Percentiles rank a stretch among this genome's conserved stretches.
Evolutionary conservation across 2,329 filamentous ascomycete species (phyloP).

Genomic region (Ploettnerulaceae sp.): DNA sequence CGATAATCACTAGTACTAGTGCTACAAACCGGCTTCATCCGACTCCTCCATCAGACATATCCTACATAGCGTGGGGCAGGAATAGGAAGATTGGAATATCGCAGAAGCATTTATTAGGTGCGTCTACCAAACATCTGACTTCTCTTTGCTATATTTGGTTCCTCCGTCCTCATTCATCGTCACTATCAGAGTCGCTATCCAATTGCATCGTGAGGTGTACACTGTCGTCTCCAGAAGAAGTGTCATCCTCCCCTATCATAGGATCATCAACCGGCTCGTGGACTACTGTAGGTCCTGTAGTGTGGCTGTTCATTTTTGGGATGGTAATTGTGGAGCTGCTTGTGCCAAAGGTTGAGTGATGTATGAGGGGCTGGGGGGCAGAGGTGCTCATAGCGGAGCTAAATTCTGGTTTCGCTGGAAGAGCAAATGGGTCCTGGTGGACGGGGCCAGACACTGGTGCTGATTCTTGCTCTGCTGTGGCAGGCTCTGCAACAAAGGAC

Average conservation of each 20-base stretch:
- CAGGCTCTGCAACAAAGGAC: constrained; percentile 11
- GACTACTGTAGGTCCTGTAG: no score
- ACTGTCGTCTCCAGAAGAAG: constrained; percentile 42
- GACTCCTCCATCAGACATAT: no score
- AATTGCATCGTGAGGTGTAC: constrained; percentile 38
- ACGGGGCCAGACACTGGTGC: neutral
- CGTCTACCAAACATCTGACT: constrained; percentile 51
- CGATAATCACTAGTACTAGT: no score
- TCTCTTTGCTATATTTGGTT: constrained; percentile 46
- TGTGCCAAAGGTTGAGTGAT: constrained; percentile 6
- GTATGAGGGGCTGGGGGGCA: neutral
- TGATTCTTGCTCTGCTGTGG: constrained; percentile 9
- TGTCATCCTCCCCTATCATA: constrained; percentile 31
- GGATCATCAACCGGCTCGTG: constrained; percentile 3
- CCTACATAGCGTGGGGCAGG: no score
- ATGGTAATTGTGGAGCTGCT: neutral
- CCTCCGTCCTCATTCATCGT: neutral
- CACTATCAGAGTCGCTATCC: constrained; percentile 28
- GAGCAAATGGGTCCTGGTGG: constrained; percentile 7
- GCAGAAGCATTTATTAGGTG: constrained; percentile 52
- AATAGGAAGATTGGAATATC: no score
- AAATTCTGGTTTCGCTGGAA: constrained; percentile 1
- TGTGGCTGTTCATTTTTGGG: neutral
- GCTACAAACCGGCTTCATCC: no score
- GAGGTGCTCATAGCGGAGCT: neutral